Percentiles rank a stretch among this genome's conserved stretches.
Evolutionary conservation across 495 filamentous ascomycete species (phyloP).

Genomic region (Xylaria longipes): DNA sequence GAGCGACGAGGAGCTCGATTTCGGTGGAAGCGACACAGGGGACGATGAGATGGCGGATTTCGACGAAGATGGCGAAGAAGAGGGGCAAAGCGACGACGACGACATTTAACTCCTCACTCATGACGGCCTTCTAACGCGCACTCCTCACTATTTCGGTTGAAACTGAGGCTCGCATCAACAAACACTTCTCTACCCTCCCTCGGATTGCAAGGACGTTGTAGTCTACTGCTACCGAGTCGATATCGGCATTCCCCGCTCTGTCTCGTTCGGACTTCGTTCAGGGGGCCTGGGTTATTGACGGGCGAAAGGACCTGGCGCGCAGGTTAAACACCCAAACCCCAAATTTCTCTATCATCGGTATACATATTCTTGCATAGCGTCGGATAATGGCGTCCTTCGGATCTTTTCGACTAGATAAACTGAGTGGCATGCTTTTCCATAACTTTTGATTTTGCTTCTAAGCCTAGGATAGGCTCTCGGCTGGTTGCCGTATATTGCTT

Average conservation of each 20-base stretch:
- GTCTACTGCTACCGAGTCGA: not conserved
- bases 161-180: not conserved
- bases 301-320: not conserved
- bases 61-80: conserved; percentile 61
- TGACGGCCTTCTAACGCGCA: not conserved
- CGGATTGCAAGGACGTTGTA: not conserved
- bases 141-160: not conserved
- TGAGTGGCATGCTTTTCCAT: conserved; percentile 12
- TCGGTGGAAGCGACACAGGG: conserved; percentile 73
- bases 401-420: conserved; percentile 18
- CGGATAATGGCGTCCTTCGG: conserved; percentile 25
- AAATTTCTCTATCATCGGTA: not conserved
- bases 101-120: conserved; percentile 39
- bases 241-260: not conserved
- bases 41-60: conserved; percentile 64
- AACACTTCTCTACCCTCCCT: not conserved
- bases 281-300: not conserved
- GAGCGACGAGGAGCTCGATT: conserved; percentile 79
- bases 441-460: conserved; percentile 11
- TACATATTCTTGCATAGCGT: conserved; percentile 30
- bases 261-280: not conserved
- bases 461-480: conserved; percentile 10
- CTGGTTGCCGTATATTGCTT: conserved; percentile 1
- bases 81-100: conserved; percentile 49
- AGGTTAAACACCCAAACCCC: not conserved